Percentiles rank a stretch among this genome's conserved stretches.
Evolutionary conservation across 768 basidiomycete species (phyloP).

Genomic region (Mycena rebaudengoi): DNA sequence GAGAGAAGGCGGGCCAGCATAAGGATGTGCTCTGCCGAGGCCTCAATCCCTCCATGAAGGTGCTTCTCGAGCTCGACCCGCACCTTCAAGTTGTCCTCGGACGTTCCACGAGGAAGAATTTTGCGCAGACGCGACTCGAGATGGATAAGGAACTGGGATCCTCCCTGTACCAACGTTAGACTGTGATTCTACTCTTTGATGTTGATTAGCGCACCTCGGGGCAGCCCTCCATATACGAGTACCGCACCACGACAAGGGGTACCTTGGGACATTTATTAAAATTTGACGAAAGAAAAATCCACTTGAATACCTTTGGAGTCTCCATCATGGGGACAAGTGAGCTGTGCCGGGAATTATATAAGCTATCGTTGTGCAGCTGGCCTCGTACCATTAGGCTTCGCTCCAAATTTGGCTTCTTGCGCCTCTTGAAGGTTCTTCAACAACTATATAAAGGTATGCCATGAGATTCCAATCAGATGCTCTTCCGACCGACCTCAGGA

Average conservation of each 20-base stretch:
- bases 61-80: constrained; percentile 25
- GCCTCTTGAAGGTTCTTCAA: constrained; percentile 15
- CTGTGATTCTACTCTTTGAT: not conserved
- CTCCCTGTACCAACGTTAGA: constrained; percentile 10
- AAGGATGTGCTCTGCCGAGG: constrained; percentile 24
- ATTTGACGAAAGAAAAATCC: no score
- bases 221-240: constrained; percentile 29
- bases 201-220: constrained; percentile 7
- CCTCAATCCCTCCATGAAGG: constrained; percentile 20
- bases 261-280: no score
- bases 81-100: constrained; percentile 15
- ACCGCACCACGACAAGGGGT: constrained; percentile 26
- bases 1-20: constrained; percentile 33
- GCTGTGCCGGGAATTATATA: constrained; percentile 1
- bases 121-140: constrained; percentile 24
- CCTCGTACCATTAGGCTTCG: constrained; percentile 13
- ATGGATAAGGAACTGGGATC: constrained; percentile 27
- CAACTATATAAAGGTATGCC: not conserved
- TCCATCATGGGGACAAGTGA: constrained; percentile 31
- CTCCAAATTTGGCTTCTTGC: constrained; percentile 29
- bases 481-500: constrained; percentile 15
- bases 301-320: no score
- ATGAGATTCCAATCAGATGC: not conserved
- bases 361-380: not conserved
- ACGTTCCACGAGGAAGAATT: constrained; percentile 15